Base-by-base conservation (phyloP, 2,329 filamentous ascomycete species). In the Alternaria infectoria region DNA sequence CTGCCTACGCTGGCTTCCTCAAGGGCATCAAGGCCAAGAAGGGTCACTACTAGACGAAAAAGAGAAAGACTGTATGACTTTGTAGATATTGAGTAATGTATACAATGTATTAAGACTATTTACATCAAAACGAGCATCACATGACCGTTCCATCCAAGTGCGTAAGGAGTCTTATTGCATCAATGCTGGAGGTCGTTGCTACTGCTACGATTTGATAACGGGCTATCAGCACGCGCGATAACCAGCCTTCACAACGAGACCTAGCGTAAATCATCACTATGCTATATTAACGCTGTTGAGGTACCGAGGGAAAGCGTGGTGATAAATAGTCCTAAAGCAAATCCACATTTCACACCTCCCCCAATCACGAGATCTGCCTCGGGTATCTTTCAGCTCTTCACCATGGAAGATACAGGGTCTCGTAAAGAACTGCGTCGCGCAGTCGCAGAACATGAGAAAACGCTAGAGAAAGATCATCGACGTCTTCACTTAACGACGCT, bases 1-100 rank as follows among this genome's bases (percentile, higher is more conserved):
- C 78, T n/a, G 77, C 77, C 2, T 80, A 80, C 40, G 61, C 66
- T 25, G 71, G 70, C 1, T 71, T 80, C 46, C 49, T 75, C 57
- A 69, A 72, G 45, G 76, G 70, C 0, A 72, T 77, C 12, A 61
- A 64, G 54, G 62, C 59, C 6, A 68, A 67, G 63, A 71, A 70
- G 54, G 19, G 30, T 8, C 21, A 54, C 6, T n/a, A 54, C 6
- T 43, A 43, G 36, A 26, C 1, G 52, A 7, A 15, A 10, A 4
- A 5, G 11, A 3, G 10, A 28, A 19, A 15, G 36, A 15, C 13
- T 7, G 6, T 11, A 44, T 6, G 6, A 15, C 19, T 5, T 13
- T 44, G 21, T 54, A 54, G 12, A 54, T 21, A 44, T 44, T 7
- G 23, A 44, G 32, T 43, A 54, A 54, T 26, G 6, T 44, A 25